Evolutionary conservation across 208 protist genomes (phyloP).

Genomic region (Tritrichomonas foetus): DNA sequence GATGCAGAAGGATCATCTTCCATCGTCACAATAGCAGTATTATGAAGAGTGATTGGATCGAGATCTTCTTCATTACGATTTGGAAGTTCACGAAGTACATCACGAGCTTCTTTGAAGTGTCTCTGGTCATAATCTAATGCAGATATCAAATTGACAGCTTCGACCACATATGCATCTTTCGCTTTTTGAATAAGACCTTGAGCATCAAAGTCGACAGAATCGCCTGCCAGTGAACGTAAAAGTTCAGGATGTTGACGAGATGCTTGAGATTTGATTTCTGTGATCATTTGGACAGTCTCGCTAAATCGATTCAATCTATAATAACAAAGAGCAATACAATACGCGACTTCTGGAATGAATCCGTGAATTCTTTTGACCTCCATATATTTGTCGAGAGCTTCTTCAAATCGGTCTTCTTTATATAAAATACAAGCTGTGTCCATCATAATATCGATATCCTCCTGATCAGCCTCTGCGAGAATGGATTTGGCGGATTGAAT

Average conservation of each 20-base stretch:
- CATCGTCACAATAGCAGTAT: constrained; percentile 90
- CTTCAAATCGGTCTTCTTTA: constrained; percentile 27
- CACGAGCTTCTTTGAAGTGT: neutral
- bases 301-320: neutral
- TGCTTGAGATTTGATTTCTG: neutral
- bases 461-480: neutral
- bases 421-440: neutral
- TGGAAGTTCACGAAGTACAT: neutral
- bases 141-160: neutral
- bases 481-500: no score
- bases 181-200: neutral
- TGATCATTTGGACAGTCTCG: neutral
- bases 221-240: neutral
- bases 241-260: neutral
- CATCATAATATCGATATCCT: neutral
- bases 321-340: constrained; percentile 27
- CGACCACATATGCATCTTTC: neutral
- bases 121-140: neutral
- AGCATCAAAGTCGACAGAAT: neutral
- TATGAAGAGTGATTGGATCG: constrained; percentile 89
- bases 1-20: constrained; percentile 76
- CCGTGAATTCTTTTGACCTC: neutral
- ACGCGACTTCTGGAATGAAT: neutral
- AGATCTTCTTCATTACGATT: constrained; percentile 64
- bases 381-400: neutral